These are phyloP conservation scores for Solanum rostratum DNA, from an alignment of 257 asterid species.

Conservation along the genomic window DNA sequence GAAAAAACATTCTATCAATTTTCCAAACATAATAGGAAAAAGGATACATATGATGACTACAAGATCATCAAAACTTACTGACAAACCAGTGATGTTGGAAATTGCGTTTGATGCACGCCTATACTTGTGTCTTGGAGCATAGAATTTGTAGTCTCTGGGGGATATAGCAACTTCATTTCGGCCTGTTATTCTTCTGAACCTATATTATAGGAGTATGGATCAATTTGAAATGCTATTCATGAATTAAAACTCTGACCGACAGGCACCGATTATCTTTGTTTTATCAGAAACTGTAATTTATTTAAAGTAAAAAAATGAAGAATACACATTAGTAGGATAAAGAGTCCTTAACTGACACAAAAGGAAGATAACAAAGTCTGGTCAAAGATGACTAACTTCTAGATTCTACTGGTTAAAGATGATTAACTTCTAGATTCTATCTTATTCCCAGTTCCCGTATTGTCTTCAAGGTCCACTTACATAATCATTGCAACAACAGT, in stretches of 20 bases:
- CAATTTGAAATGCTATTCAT: neutral
- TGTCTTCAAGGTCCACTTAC: neutral
- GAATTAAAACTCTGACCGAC: neutral
- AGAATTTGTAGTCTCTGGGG: slow-evolving; percentile 88
- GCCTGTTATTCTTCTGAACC: slow-evolving; percentile 93
- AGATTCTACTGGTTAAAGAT: neutral
- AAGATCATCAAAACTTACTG: slow-evolving; percentile 36
- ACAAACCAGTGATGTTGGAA: slow-evolving; percentile 60
- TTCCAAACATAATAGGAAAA: slow-evolving; percentile 8
- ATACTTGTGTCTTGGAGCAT: slow-evolving; percentile 92
- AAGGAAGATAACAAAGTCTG: neutral
- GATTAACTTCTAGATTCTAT: neutral
- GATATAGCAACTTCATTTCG: slow-evolving; percentile 71
- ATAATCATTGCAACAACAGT: neutral
- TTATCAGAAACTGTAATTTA: neutral
- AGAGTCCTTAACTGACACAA: neutral
- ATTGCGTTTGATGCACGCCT: slow-evolving; percentile 75
- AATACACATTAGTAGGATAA: neutral
- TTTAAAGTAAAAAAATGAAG: neutral
- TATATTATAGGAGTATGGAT: slow-evolving; percentile 9
- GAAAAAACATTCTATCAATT: neutral
- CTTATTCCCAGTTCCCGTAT: neutral
- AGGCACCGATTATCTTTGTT: neutral
- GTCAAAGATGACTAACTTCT: neutral
- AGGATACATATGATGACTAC: slow-evolving; percentile 4